A percentile compares a stretch with the other conserved stretches of the same genome.
These are phyloP conservation scores for Vigna hirtella DNA, from an alignment of 306 rosid species.

Conservation along the genomic window DNA sequence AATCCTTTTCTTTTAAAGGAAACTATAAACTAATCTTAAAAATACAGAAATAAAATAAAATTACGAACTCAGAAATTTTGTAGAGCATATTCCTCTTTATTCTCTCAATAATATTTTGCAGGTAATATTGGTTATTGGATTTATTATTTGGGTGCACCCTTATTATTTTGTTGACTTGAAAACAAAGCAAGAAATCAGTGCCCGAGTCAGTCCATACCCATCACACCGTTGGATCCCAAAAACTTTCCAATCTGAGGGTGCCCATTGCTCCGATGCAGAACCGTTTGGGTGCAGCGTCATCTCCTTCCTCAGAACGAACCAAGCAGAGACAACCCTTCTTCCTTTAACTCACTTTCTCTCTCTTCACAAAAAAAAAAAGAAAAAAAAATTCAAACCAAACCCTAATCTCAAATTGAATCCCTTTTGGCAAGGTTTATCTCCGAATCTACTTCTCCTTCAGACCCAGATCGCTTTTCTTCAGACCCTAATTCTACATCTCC, in stretches of 20 bases:
- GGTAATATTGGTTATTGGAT: background rate
- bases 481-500: slow-evolving; percentile 28
- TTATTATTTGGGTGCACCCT: slow-evolving; percentile 20
- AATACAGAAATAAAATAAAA: too few relatives aligned
- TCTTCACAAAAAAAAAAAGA: background rate
- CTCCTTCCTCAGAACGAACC: slow-evolving; percentile 49
- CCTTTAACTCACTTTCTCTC: slow-evolving; percentile 30
- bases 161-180: slow-evolving; percentile 41
- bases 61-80: background rate
- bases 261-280: slow-evolving; percentile 19
- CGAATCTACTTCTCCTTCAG: slow-evolving; percentile 18
- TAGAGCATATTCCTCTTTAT: slow-evolving; percentile 18
- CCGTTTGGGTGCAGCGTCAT: slow-evolving; percentile 46
- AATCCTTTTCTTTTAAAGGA: too few relatives aligned
- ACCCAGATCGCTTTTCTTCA: slow-evolving; percentile 38
- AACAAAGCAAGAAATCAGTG: slow-evolving; percentile 41
- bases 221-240: slow-evolving; percentile 43
- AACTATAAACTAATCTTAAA: background rate
- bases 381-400: slow-evolving; percentile 3
- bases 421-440: background rate
- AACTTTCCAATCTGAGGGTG: slow-evolving; percentile 39
- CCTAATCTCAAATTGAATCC: slow-evolving; percentile 44
- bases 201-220: background rate
- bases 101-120: background rate
- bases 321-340: slow-evolving; percentile 43